Conservation (phyloP, 2,329 filamentous ascomycete species). For the Periconia sp. region DNA sequence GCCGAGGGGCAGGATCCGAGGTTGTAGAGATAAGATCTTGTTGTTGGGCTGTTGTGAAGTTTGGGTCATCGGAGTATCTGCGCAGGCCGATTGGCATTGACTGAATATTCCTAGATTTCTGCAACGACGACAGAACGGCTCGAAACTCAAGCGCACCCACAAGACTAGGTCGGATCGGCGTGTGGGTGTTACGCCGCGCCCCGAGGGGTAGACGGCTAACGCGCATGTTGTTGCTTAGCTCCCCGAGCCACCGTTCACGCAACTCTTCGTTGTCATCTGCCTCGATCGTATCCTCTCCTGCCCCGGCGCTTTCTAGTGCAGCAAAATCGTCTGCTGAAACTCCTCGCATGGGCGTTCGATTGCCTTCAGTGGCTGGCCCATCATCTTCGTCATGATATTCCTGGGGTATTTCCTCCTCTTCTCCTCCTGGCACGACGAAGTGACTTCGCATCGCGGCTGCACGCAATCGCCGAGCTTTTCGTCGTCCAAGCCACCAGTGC, state of each 20-base stretch:
- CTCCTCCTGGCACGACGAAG: conserved; percentile 66
- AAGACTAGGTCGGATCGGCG: conserved; percentile 88
- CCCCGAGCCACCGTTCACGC: conserved; percentile 70
- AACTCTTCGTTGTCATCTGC: conserved; percentile 66
- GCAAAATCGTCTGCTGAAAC: conserved; percentile 68
- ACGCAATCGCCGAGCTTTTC: conserved; percentile 66
- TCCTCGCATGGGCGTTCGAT: conserved; percentile 50
- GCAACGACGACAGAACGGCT: conserved; percentile 84
- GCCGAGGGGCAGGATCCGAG: conserved; percentile 54
- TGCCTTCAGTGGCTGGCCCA: conserved; percentile 45
- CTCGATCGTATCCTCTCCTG: conserved; percentile 63
- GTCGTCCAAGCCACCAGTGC: conserved; percentile 82
- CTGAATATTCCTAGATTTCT: conserved; percentile 78
- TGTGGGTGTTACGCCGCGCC: conserved; percentile 74
- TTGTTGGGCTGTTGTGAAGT: conserved; percentile 52
- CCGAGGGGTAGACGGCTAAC: conserved; percentile 71
- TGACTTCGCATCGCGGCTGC: conserved; percentile 77
- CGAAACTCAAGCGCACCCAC: conserved; percentile 94
- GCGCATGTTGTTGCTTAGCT: conserved; percentile 93
- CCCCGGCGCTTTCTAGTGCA: conserved; percentile 63
- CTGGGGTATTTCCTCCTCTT: conserved; percentile 64
- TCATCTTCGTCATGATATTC: conserved; percentile 63
- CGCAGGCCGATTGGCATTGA: conserved; percentile 72
- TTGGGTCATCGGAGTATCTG: conserved; percentile 71
- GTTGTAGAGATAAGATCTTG: conserved; percentile 55